Evolutionary conservation across 2,329 filamentous ascomycete genomes (phyloP), one percentile per base, ranked within the genome.

Genomic region (Phialophora macrospora): DNA sequence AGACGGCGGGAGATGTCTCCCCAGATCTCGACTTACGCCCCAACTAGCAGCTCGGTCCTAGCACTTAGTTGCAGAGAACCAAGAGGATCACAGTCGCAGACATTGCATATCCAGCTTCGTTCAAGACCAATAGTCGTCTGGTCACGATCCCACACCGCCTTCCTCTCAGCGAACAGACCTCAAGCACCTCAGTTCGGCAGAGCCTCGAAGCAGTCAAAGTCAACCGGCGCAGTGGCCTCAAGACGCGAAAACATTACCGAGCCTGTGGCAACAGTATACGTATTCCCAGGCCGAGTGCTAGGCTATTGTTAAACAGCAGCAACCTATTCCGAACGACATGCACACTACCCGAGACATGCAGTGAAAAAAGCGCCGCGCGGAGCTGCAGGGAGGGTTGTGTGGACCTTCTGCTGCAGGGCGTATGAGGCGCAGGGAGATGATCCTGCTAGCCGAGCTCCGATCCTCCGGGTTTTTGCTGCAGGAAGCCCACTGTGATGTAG

Each of bases 281-380:
- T 8, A 22, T 24, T 51, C n/a, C 20, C 48, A 26, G 48, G 20
- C 24, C 48, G 9, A 9, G 11, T 28, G 20, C 20, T 11, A 26
- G 48, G 20, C 48, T 26, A 51, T 51, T 51, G 48, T 51, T 51
- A 26, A 51, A 14, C 48, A 26, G 24, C 48, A 51, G 26, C 20
- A 26, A 51, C 20, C 48, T 44, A 44, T 44, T 44, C 9, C 20
- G 48, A 51, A 12, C 11, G 20, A 51, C 20, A 28, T 3, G 17
- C 22, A 26, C 2, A 17, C 34, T 4, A 22, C 26, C 26, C 51
- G 46, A 60, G 58, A 60, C 58, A 60, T 41, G 58, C 57, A 51
- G 30, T 26, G 22, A 14, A 51, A 28, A 28, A 30, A 51, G 51
- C 41, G 48, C 30, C 14, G 24, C 44, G 41, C 12, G 20, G 55